Percentiles rank a stretch among this genome's conserved stretches.
Evolutionary conservation across 2,329 filamentous ascomycete species (phyloP).

Genomic region (Macrophomina phaseolina): DNA sequence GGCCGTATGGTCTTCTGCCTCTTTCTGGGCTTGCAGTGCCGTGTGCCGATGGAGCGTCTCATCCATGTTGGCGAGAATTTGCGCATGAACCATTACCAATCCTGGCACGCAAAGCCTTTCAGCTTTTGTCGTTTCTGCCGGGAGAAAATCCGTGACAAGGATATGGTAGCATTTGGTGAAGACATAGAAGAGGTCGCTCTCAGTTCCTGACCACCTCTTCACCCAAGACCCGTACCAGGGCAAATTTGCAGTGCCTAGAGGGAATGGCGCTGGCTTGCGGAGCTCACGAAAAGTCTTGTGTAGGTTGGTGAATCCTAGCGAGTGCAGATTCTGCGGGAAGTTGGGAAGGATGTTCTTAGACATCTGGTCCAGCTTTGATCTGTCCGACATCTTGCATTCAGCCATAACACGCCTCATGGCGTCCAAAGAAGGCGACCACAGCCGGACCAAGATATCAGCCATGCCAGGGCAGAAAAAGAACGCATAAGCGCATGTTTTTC

Average conservation of each 20-base stretch:
- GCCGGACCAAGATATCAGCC: conserved; percentile 78
- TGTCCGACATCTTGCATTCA: conserved; percentile 69
- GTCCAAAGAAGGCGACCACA: conserved; percentile 77
- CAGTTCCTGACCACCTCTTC: conserved; percentile 81
- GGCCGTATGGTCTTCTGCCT: conserved; percentile 32
- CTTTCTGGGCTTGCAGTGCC: conserved; percentile 32
- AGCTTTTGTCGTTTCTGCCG: conserved; percentile 54
- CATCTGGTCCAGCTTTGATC: conserved; percentile 40
- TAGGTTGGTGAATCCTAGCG: conserved; percentile 68
- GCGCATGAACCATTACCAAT: conserved; percentile 80
- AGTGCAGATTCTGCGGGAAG: conserved; percentile 71
- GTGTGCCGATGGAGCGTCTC: conserved; percentile 79
- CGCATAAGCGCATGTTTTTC: conserved; percentile 88
- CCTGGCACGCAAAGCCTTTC: conserved; percentile 73
- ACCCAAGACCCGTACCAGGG: conserved; percentile 86
- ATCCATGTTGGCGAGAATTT: conserved; percentile 79
- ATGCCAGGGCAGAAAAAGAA: conserved; percentile 92
- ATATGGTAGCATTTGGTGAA: conserved; percentile 90
- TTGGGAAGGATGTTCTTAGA: conserved; percentile 69
- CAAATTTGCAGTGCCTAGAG: conserved; percentile 73
- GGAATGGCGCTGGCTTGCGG: conserved; percentile 68
- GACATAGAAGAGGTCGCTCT: conserved; percentile 89
- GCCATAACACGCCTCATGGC: conserved; percentile 73
- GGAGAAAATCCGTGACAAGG: conserved; percentile 69
- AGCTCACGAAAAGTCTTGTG: conserved; percentile 65